phyloP scores from a whole-genome alignment of 2,329 filamentous ascomycete genomes.

The Talaromyces sp. region DNA sequence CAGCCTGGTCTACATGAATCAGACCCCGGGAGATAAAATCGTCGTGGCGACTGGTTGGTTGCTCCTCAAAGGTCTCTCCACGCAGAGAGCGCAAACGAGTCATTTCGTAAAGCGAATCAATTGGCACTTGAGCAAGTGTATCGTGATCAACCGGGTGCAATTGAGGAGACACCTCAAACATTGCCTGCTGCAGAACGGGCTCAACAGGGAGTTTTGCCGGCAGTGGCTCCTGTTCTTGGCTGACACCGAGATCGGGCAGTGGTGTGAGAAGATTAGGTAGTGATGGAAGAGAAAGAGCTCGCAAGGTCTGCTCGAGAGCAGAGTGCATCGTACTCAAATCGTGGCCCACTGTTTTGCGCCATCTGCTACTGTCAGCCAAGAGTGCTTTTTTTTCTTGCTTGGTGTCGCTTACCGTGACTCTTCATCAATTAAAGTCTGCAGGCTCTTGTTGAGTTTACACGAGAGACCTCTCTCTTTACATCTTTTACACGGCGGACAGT shows the following conservation, averaged over 20 bases:
- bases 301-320: slow-evolving; percentile 26
- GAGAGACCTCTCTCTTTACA: slow-evolving; percentile 42
- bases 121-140: slow-evolving; percentile 21
- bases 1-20: slow-evolving; percentile 38
- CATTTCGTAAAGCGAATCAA: slow-evolving; percentile 26
- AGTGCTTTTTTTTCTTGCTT: not conserved
- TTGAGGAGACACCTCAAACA: slow-evolving; percentile 4
- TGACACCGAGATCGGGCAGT: slow-evolving; percentile 14
- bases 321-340: slow-evolving; percentile 11
- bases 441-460: slow-evolving; percentile 45
- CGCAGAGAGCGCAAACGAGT: slow-evolving; percentile 19
- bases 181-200: not conserved
- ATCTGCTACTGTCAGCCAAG: not conserved
- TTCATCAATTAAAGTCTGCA: slow-evolving; percentile 42
- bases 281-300: slow-evolving; percentile 32
- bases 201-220: not conserved
- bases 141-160: slow-evolving; percentile 1
- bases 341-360: slow-evolving; percentile 23
- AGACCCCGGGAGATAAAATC: slow-evolving; percentile 45
- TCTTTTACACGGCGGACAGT: slow-evolving; percentile 43
- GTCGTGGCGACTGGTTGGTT: slow-evolving; percentile 14
- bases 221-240: not conserved
- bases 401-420: slow-evolving; percentile 20
- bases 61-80: slow-evolving; percentile 21
- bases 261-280: slow-evolving; percentile 33